phyloP scores from a whole-genome alignment of 2,329 filamentous ascomycete species.

The Elsinoe perseae region DNA sequence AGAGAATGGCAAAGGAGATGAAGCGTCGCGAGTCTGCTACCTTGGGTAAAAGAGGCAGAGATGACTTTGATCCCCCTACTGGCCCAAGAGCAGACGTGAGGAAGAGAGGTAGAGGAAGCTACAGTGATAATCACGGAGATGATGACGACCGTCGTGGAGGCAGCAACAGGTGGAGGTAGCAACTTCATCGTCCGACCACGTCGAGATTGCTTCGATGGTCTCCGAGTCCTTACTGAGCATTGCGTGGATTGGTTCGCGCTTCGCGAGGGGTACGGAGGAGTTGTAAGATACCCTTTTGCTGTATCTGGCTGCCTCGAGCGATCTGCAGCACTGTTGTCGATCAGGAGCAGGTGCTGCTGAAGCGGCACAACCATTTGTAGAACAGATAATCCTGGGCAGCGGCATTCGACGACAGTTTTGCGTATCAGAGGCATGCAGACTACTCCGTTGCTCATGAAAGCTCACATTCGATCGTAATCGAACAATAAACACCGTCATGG shows the following conservation, averaged over 20 bases:
- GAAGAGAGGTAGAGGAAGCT: slow-evolving; percentile 39
- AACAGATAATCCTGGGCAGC: background rate
- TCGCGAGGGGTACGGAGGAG: too few relatives aligned
- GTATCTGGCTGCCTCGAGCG: background rate
- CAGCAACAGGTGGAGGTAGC: slow-evolving; percentile 44
- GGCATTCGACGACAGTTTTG: background rate
- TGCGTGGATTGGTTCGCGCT: background rate
- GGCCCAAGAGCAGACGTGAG: slow-evolving; percentile 42
- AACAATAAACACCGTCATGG: background rate
- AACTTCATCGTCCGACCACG: background rate
- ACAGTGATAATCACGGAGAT: slow-evolving; percentile 40
- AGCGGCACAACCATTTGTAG: background rate
- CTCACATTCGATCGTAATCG: background rate
- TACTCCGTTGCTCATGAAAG: background rate
- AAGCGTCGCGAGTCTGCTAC: slow-evolving; percentile 50
- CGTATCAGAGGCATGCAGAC: background rate
- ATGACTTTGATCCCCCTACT: slow-evolving; percentile 36
- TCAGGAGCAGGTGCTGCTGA: background rate
- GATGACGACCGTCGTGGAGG: slow-evolving; percentile 27
- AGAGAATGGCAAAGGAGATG: slow-evolving; percentile 57
- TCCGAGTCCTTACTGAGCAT: background rate
- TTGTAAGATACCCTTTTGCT: slow-evolving; percentile 2
- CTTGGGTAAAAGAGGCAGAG: slow-evolving; percentile 32
- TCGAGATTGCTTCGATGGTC: background rate
- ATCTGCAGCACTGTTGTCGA: slow-evolving; percentile 2